Evolutionary conservation across 2,329 filamentous ascomycete species (phyloP), one percentile per base, ranked within the genome.

Genomic region (Magnaporthiopsis rhizophila): DNA sequence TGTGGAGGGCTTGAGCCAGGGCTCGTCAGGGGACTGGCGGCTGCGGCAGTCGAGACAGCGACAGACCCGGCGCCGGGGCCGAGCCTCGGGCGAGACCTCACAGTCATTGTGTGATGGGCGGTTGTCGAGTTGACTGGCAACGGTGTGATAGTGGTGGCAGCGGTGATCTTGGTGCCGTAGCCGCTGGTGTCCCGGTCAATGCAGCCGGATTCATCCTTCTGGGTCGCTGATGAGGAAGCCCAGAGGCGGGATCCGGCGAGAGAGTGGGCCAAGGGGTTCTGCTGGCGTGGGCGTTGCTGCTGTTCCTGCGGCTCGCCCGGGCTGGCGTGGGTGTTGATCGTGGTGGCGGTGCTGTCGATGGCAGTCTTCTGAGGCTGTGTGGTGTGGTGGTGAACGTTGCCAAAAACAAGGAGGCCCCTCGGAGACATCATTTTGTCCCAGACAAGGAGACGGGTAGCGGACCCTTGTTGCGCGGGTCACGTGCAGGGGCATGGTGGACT

Each of bases 1-100:
- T 26, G 24, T 12, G 57, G 28, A 57, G 65, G 67, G n/a, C 30
- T 59, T 59, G 24, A 30, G 28, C 11, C 15, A 59, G 38, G 32
- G 53, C 57, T 38, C 36, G 36, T 38, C 36, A 38, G 15, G 36
- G 36, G 36, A 18, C 36, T n/a, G 45, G 7, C 45, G 45, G 45
- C 45, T n/a, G 21, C 21, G 45, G 45, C 21, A n/a, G 45, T 53
- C 21, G 45, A 53, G 45, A 53, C 18, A 11, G n/a, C 45, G 45
- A 53, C 45, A n/a, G 45, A n/a, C 45, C 45, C 45, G 45, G 45
- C 45, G 45, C 45, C 45, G 21, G 21, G 18, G 45, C 45, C 45
- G 45, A 53, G 45, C 45, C 45, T 53, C 45, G 45, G 45, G 45
- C 45, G 45, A 53, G 45, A 21, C 45, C 45, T 53, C 45, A 53